Percentiles rank a stretch among this genome's conserved stretches.
These are phyloP conservation scores for Hydrangea macrophylla DNA, from an alignment of 148 eudicot genomes.

Conservation along the genomic window DNA sequence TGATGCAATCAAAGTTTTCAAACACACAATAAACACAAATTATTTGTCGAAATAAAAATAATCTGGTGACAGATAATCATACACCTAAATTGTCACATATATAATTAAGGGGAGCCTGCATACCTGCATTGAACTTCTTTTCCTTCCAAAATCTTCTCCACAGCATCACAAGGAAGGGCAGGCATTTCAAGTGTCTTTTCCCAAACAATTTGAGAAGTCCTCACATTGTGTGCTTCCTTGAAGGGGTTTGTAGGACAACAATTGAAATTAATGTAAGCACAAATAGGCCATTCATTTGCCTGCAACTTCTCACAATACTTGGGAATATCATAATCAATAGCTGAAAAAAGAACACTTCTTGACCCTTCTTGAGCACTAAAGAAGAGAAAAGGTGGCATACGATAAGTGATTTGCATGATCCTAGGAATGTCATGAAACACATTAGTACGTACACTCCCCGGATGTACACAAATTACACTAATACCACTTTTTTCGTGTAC, in stretches of 20 bases:
- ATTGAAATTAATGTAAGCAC: slow-evolving; percentile 19
- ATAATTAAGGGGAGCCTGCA: slow-evolving; percentile 1
- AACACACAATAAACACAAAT: no score
- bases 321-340: slow-evolving; percentile 21
- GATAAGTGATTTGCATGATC: slow-evolving; percentile 19
- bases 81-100: no score
- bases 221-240: slow-evolving; percentile 20
- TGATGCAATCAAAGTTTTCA: no score
- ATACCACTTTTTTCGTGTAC: slow-evolving; percentile 16
- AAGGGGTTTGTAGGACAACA: slow-evolving; percentile 21
- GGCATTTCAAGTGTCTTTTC: slow-evolving; percentile 29
- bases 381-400: slow-evolving; percentile 11
- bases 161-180: slow-evolving; percentile 23
- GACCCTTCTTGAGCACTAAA: slow-evolving; percentile 28
- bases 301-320: slow-evolving; percentile 21
- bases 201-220: slow-evolving; percentile 23
- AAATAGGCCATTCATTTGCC: slow-evolving; percentile 20
- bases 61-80: no score
- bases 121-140: slow-evolving; percentile 17
- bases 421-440: slow-evolving; percentile 28
- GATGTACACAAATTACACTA: slow-evolving; percentile 22
- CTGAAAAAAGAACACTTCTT: slow-evolving; percentile 27
- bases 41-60: no score
- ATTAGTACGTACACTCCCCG: slow-evolving; percentile 30
- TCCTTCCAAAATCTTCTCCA: slow-evolving; percentile 23